These are phyloP conservation scores for Camelina sativa DNA, from an alignment of 345 rosid species.

Conservation along the genomic window DNA sequence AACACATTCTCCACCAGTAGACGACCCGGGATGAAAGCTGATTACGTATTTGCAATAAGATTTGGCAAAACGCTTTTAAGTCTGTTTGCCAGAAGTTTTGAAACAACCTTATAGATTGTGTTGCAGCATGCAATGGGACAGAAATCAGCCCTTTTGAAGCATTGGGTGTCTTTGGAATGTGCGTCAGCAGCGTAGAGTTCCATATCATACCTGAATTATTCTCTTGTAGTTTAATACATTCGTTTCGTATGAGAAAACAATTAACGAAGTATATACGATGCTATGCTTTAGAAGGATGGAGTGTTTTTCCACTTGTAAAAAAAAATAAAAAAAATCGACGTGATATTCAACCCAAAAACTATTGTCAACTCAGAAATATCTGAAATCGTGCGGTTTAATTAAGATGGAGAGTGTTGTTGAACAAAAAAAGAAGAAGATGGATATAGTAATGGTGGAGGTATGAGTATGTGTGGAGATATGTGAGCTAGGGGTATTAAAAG, in stretches of 20 bases:
- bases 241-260: background rate
- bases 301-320: background rate
- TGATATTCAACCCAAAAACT: background rate
- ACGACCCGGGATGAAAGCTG: too few species aligned
- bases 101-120: too few species aligned
- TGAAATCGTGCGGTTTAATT: background rate
- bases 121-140: too few species aligned
- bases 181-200: too few species aligned
- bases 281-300: background rate
- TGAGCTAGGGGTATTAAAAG: constrained; percentile 32
- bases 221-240: background rate
- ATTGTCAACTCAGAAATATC: background rate
- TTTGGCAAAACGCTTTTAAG: too few species aligned
- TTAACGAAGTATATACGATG: background rate
- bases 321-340: too few species aligned
- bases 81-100: too few species aligned
- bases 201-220: too few species aligned
- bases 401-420: constrained; percentile 4
- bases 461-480: constrained; percentile 32
- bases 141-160: too few species aligned
- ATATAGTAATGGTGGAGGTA: constrained; percentile 22
- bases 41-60: too few species aligned
- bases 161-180: too few species aligned
- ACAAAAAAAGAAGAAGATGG: background rate
- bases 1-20: too few species aligned